Base-by-base conservation (phyloP, 2,329 filamentous ascomycete genomes). In the Penicillium sp. region DNA sequence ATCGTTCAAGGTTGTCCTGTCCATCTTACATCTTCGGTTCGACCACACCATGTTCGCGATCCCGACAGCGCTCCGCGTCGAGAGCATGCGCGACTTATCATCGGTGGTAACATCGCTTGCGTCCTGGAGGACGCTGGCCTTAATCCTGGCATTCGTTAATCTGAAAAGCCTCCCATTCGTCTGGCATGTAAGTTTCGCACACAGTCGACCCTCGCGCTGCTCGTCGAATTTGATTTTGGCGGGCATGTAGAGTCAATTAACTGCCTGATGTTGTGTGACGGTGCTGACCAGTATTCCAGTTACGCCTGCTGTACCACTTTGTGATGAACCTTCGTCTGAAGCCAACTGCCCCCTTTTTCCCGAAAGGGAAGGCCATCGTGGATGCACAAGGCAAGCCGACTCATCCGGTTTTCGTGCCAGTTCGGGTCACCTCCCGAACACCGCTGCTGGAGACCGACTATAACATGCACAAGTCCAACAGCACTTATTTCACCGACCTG, bases 401-500 rank as follows among this genome's bases (percentile, higher is more conserved):
- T 1, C 79, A 84, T 54, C 83, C 87, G 33, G 82, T 94, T 59
- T 94, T 93, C 76, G 82, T 85, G 42, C 86, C 89, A 41, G 75
- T 88, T 45, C 84, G 89, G 52, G 84, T 86, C 13, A 77, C 79
- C 32, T 84, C 87, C 6, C 84, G 85, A 65, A 83, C 87, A 12
- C 83, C 89, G 1, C 74, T 89, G 47, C 80, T 89, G 61, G 91
- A 96, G 74, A 90, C 87, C 64, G 92, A 96, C 75, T 91, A 91
- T 77, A 93, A 94, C 75, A 67, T 91, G 36, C 89, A 93, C 80
- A 91, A 92, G 70, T 86, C 86, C 55, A 90, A 91, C 76, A 85
- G 83, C 62, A 96, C 91, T 24, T 96, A 95, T 77, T 96, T 96
- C 68, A 79, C 85, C 59, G 91, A 96, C 72, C 84, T 95, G 59